Evolutionary conservation across 164 flowering plant species (phyloP).

Genomic region (Magnolia officinalis): DNA sequence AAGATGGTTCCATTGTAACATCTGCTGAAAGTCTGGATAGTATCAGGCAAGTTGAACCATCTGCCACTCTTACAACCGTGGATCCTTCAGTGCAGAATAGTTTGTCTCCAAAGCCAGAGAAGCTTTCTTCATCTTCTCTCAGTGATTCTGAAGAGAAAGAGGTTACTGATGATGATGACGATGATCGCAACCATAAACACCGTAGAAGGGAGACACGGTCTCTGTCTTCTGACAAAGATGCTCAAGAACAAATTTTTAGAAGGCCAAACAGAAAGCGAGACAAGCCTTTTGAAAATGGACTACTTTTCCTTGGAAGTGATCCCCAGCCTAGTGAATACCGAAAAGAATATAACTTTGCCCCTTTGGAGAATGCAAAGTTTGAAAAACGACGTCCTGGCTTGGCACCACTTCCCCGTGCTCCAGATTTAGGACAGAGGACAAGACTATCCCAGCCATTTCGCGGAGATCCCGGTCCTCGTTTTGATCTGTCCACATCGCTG

Average conservation of each 20-base stretch:
- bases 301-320: conserved; percentile 42
- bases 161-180: conserved; percentile 86
- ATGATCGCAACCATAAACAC: conserved; percentile 95
- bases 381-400: conserved; percentile 48
- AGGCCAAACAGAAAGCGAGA: conserved; percentile 58
- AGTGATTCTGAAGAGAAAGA: conserved; percentile 86
- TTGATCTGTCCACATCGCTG: conserved; percentile 19
- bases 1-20: conserved; percentile 24
- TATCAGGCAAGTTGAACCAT: conserved; percentile 20
- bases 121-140: conserved; percentile 41
- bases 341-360: conserved; percentile 29
- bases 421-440: conserved; percentile 50
- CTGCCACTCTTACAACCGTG: conserved; percentile 13
- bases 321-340: conserved; percentile 47
- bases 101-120: conserved; percentile 46
- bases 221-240: conserved; percentile 62
- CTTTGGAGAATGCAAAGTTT: conserved; percentile 39
- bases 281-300: conserved; percentile 68
- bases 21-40: conserved; percentile 15
- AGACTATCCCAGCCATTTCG: conserved; percentile 43
- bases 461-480: conserved; percentile 43
- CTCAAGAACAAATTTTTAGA: conserved; percentile 34
- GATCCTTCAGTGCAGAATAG: conserved; percentile 44
- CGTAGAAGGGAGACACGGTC: conserved; percentile 68
- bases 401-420: conserved; percentile 28